These are phyloP conservation scores for Chlamydomonas sp. DNA, from an alignment of 139 green algal genomes.

Conservation along the genomic window DNA sequence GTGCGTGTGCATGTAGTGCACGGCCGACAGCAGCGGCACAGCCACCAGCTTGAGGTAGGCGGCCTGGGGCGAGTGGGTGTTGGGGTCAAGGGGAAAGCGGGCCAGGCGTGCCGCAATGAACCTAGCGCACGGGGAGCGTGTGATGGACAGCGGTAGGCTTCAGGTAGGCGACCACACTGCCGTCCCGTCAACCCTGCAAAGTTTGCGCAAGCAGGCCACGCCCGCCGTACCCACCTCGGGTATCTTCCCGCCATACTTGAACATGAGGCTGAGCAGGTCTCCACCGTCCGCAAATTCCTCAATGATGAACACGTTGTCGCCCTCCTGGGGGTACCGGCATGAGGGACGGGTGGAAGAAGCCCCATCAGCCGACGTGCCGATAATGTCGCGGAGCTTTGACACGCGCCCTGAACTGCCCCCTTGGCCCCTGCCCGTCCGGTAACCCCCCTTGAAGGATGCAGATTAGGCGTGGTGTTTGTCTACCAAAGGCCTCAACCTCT, in stretches of 20 bases:
- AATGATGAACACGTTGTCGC: conserved; percentile 64
- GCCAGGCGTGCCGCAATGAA: background rate
- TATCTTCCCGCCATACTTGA: conserved; percentile 57
- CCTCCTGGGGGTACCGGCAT: conserved; percentile 32
- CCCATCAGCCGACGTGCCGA: too few relatives aligned
- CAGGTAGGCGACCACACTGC: too few relatives aligned
- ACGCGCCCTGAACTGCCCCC: background rate
- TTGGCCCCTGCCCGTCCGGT: too few relatives aligned
- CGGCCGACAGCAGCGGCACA: conserved; percentile 22
- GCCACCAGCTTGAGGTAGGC: conserved; percentile 37
- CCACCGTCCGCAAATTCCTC: conserved; percentile 66
- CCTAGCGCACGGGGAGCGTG: too few relatives aligned
- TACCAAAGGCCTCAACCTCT: too few relatives aligned
- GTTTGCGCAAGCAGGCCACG: too few relatives aligned
- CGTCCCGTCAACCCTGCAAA: too few relatives aligned
- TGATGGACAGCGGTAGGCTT: too few relatives aligned
- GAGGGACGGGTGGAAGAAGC: too few relatives aligned
- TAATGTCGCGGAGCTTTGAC: background rate
- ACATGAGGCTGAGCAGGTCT: conserved; percentile 63
- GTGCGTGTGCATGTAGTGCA: conserved; percentile 31
- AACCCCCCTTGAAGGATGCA: too few relatives aligned
- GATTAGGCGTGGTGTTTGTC: too few relatives aligned
- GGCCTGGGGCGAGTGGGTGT: background rate
- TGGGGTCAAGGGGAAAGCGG: background rate
- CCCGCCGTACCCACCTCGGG: conserved; percentile 25